A percentile compares a stretch with the other conserved stretches of the same genome.
phyloP scores from a whole-genome alignment of 345 rosid genomes.

The Conringia planisiliqua region DNA sequence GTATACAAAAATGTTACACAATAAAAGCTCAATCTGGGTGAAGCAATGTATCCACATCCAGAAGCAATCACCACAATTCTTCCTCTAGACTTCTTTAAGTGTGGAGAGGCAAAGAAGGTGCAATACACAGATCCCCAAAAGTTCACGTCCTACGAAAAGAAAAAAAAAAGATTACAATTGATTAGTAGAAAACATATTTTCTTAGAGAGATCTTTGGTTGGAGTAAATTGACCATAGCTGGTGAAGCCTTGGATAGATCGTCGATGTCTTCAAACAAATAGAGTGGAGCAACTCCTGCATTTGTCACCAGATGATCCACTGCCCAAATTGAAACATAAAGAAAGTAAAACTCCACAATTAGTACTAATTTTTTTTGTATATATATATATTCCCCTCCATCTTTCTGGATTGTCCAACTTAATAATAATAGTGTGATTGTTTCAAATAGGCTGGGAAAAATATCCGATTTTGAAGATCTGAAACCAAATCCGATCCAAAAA shows the following conservation, averaged over 20 bases:
- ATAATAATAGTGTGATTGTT: too few relatives aligned
- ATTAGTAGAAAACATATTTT: background rate
- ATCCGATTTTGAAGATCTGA: too few relatives aligned
- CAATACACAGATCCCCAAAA: constrained; percentile 55
- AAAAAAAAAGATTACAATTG: background rate
- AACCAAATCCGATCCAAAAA: too few relatives aligned
- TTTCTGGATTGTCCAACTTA: background rate
- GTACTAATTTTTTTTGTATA: background rate
- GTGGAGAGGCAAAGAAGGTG: constrained; percentile 37
- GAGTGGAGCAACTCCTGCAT: constrained; percentile 52
- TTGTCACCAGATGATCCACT: constrained; percentile 72
- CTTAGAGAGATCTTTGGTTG: background rate
- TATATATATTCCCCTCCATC: background rate
- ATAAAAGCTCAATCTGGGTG: constrained; percentile 46
- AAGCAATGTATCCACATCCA: constrained; percentile 38
- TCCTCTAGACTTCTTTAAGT: constrained; percentile 45
- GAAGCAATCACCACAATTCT: constrained; percentile 50
- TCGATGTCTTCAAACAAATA: constrained; percentile 48
- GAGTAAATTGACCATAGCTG: constrained; percentile 43
- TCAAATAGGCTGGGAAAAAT: too few relatives aligned
- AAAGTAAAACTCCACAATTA: background rate
- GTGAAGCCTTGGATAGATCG: constrained; percentile 39
- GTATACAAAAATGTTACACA: constrained; percentile 25
- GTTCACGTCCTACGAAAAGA: constrained; percentile 39
- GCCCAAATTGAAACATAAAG: background rate